A percentile compares a stretch with the other conserved stretches of the same genome.
Evolutionary conservation across 75 land plant genomes (phyloP).

Genomic region (Pinus tabuliformis): DNA sequence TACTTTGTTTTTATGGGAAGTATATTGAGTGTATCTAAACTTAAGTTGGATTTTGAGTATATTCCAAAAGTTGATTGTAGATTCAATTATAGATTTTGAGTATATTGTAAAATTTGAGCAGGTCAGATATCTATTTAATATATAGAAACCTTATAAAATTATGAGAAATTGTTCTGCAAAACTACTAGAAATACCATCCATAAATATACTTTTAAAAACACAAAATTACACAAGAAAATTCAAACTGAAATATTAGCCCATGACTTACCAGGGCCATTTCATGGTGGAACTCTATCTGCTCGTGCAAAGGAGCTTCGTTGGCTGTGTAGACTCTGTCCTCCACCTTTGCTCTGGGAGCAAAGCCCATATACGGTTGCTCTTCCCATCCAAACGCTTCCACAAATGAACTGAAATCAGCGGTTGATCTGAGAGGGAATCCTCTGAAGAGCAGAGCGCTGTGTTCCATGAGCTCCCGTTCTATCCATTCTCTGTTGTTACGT

Average conservation of each 20-base stretch:
- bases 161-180: too few species aligned
- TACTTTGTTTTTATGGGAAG: too few species aligned
- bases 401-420: constrained; percentile 16
- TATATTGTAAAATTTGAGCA: too few species aligned
- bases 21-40: too few species aligned
- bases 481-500: not conserved
- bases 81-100: too few species aligned
- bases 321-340: constrained; percentile 20
- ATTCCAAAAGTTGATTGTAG: too few species aligned
- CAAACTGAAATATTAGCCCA: not conserved
- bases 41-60: too few species aligned
- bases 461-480: not conserved
- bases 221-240: too few species aligned
- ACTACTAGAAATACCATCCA: too few species aligned
- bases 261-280: constrained; percentile 15
- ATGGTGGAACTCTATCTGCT: constrained; percentile 24
- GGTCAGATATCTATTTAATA: too few species aligned
- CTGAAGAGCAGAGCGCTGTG: constrained; percentile 15
- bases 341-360: constrained; percentile 3
- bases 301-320: constrained; percentile 12
- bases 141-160: too few species aligned
- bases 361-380: constrained; percentile 11
- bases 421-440: constrained; percentile 9
- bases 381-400: constrained; percentile 20
- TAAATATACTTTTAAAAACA: too few species aligned